Percentiles rank a stretch among this genome's conserved stretches.
phyloP scores from a whole-genome alignment of 73 alveolate genomes.

The Uronychia setigera region DNA sequence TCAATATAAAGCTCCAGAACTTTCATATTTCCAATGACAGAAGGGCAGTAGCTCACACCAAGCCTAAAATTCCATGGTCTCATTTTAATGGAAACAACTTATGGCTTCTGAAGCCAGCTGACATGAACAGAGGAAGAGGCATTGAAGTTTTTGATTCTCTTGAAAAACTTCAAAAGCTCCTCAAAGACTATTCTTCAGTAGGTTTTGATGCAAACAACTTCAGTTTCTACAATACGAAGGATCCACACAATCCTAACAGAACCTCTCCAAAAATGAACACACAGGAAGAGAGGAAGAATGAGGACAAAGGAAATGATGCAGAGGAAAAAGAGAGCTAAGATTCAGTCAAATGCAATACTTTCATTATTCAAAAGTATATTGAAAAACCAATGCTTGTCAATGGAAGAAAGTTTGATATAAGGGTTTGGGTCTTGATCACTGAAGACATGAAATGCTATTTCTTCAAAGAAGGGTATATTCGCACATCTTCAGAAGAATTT shows the following conservation, averaged over 20 bases:
- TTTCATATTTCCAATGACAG: not conserved
- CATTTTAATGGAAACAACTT: constrained; percentile 59
- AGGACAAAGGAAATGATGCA: not conserved
- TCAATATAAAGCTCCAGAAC: not conserved
- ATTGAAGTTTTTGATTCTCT: constrained; percentile 61
- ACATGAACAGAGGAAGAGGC: constrained; percentile 86
- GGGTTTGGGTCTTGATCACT: constrained; percentile 91
- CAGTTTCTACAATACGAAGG: not conserved
- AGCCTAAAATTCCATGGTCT: not conserved
- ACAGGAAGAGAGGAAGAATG: constrained; percentile 1
- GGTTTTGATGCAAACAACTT: not conserved
- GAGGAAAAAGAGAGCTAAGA: constrained; percentile 7
- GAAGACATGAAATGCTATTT: constrained; percentile 77
- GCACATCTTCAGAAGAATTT: constrained; percentile 80
- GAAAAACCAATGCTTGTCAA: constrained; percentile 84
- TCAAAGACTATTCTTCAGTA: not conserved
- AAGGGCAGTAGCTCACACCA: not conserved
- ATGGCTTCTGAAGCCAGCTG: constrained; percentile 85
- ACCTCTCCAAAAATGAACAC: not conserved
- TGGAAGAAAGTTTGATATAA: constrained; percentile 86
- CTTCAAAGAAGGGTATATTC: constrained; percentile 90
- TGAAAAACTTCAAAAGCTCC: not conserved
- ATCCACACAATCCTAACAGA: not conserved
- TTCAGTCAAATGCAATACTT: constrained; percentile 31
- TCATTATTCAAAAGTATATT: constrained; percentile 77